Evolutionary conservation across 2,329 filamentous ascomycete genomes (phyloP), one percentile per base, ranked within the genome.

Genomic region (Alternaria metachromatica): DNA sequence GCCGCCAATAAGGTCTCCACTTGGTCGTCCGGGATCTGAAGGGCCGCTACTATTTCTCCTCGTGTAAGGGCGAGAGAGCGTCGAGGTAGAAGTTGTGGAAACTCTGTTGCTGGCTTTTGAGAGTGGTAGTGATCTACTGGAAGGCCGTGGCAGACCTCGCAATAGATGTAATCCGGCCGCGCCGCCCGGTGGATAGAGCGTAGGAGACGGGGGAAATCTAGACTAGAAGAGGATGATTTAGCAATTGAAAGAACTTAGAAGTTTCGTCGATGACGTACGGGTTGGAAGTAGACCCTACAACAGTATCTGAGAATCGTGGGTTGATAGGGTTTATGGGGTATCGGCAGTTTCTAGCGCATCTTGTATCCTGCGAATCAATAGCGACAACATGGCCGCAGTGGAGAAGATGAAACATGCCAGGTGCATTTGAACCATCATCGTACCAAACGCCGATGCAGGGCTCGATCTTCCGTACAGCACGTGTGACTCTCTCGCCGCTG

Each of bases 381-480:
- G 28, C 58, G n/a, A 69, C 61, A 13, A 72, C 53, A 26, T 73
- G 71, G 10, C 71, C 71, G 56, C 69, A 73, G 18, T 26, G n/a
- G 15, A 73, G 64, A 41, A 71, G 58, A 28, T 73, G 71, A 28
- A 68, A 62, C 2, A 51, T 45, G 23, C 30, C 28, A 3, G 44
- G 28, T 6, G 43, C 23, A 1, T 7, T 8, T 25, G 23, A 12
- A 4, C 30, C 20, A 15, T 23, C 0, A 18, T 41, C 20, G 51
- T 25, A 7, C 45, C 55, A 50, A 66, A 67, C 5, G 62, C 60
- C 11, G 21, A n/a, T 5, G 26, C 51, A 58, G 6, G 46, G 15
- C 41, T 62, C 20, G 23, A 28, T 57, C 8, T 10, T 33, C 18
- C 23, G 12, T 26, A 13, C 46, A 5, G 5, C 6, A 15, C 8